phyloP scores from a whole-genome alignment of 2,329 filamentous ascomycete genomes.

The Ramularia endophylla region DNA sequence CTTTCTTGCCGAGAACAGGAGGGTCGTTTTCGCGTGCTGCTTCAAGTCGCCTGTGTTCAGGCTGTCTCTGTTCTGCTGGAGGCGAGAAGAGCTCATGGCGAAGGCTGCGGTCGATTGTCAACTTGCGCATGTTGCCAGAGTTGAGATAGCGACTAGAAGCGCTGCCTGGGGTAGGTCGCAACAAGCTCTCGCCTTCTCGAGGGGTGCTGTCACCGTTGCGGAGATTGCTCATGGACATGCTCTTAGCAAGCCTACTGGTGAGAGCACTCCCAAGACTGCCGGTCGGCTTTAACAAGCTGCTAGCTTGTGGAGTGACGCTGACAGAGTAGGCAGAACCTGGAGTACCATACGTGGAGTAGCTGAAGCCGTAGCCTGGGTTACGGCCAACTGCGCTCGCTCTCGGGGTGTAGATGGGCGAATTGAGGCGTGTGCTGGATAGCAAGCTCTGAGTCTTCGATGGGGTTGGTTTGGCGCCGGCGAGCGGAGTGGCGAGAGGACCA shows the following conservation, averaged over 20 bases:
- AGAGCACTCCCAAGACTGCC: constrained; percentile 61
- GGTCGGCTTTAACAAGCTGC: constrained; percentile 55
- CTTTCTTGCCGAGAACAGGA: constrained; percentile 61
- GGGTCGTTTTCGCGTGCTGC: constrained; percentile 30
- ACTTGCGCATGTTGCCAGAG: constrained; percentile 75
- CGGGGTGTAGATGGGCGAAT: constrained; percentile 73
- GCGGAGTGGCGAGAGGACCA: constrained; percentile 84
- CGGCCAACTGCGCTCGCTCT: constrained; percentile 40
- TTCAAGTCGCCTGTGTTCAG: constrained; percentile 15
- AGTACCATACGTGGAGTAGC: constrained; percentile 85
- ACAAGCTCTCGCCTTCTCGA: constrained; percentile 69
- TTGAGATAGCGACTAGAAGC: constrained; percentile 61
- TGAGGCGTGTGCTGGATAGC: constrained; percentile 31
- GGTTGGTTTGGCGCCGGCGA: constrained; percentile 56
- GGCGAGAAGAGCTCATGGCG: constrained; percentile 58
- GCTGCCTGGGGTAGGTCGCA: constrained; percentile 58
- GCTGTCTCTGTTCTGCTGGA: constrained; percentile 12
- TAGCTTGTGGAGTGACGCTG: constrained; percentile 63
- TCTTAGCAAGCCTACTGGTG: constrained; percentile 61
- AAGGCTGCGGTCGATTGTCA: constrained; percentile 86
- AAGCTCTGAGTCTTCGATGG: constrained; percentile 26
- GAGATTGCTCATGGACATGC: constrained; percentile 79
- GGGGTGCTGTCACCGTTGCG: constrained; percentile 64
- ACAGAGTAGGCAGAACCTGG: constrained; percentile 46
- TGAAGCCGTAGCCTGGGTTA: constrained; percentile 70